These are phyloP conservation scores for Centrapalus pauciflorus DNA, from an alignment of 129 eudicot species.

Conservation along the genomic window DNA sequence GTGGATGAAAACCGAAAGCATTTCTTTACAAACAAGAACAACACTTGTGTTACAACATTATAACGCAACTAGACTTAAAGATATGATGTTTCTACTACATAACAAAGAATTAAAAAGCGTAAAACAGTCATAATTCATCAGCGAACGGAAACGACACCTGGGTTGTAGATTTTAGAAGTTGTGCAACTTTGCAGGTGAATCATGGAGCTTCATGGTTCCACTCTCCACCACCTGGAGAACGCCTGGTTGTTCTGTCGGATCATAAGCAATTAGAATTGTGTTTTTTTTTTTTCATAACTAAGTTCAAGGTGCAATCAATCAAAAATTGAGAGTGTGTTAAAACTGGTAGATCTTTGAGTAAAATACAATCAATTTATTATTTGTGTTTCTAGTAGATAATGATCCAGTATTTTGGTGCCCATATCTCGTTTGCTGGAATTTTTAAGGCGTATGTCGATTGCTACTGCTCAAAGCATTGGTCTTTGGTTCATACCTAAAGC, in stretches of 20 bases:
- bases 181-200: constrained; percentile 13
- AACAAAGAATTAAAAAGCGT: neutral
- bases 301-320: neutral
- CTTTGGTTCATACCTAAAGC: too few relatives aligned
- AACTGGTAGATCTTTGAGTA: too few relatives aligned
- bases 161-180: constrained; percentile 11
- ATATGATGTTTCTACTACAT: neutral
- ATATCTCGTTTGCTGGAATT: too few relatives aligned
- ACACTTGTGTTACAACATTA: neutral
- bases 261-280: neutral
- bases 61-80: neutral
- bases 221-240: constrained; percentile 29
- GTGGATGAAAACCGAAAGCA: neutral
- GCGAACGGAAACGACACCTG: neutral
- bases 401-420: too few relatives aligned
- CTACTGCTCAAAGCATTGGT: too few relatives aligned
- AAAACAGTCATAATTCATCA: neutral
- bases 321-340: neutral
- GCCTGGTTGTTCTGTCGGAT: constrained; percentile 28
- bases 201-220: constrained; percentile 28
- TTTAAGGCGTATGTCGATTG: too few relatives aligned
- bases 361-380: too few relatives aligned
- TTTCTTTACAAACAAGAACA: neutral
- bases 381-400: too few relatives aligned
- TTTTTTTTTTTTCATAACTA: neutral